These are phyloP conservation scores for Pelargonium citronellum DNA, from an alignment of 441 rosid genomes.

Conservation along the genomic window DNA sequence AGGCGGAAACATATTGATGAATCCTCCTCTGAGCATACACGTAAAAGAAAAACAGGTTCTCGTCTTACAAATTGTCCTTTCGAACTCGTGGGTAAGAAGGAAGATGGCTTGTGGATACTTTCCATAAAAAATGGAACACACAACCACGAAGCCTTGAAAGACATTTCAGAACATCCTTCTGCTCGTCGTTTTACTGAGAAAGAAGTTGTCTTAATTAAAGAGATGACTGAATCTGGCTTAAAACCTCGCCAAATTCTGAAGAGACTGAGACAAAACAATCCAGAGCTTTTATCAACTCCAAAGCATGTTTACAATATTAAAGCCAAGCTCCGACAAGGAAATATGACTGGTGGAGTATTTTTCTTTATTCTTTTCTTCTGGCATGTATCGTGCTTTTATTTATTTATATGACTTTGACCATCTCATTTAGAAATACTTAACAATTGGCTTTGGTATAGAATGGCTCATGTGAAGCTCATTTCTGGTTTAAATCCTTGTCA, in stretches of 20 bases:
- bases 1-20: constrained; percentile 26
- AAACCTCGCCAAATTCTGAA: constrained; percentile 61
- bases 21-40: constrained; percentile 9
- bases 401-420: too few relatives aligned
- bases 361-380: background rate
- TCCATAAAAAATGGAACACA: constrained; percentile 45
- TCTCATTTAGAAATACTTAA: too few relatives aligned
- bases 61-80: constrained; percentile 63
- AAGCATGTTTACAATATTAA: constrained; percentile 61
- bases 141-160: constrained; percentile 53
- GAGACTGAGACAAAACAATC: constrained; percentile 50
- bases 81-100: constrained; percentile 54
- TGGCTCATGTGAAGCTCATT: too few relatives aligned
- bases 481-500: too few relatives aligned
- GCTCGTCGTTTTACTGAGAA: constrained; percentile 54
- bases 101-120: constrained; percentile 57
- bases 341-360: constrained; percentile 20
- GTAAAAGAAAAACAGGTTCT: constrained; percentile 51
- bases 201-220: constrained; percentile 49
- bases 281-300: constrained; percentile 51
- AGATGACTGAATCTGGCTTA: constrained; percentile 57
- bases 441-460: too few relatives aligned
- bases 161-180: constrained; percentile 60
- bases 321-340: constrained; percentile 63
- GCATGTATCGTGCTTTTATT: too few relatives aligned